phyloP scores from a whole-genome alignment of 2,329 filamentous ascomycete genomes.

The Drechslerella coelobrocha region DNA sequence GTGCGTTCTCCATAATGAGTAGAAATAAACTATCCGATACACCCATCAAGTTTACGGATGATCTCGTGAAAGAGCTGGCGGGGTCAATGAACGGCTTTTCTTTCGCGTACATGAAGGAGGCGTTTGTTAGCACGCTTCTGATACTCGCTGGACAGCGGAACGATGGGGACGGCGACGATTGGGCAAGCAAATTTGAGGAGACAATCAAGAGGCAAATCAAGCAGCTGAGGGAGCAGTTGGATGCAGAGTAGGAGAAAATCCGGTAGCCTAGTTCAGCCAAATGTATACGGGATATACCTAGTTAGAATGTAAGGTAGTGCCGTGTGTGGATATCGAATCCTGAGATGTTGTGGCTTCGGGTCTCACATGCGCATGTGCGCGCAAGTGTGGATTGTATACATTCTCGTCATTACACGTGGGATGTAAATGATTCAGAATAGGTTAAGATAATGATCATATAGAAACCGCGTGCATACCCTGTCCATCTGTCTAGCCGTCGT shows the following conservation, averaged over 20 bases:
- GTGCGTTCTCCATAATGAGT: conserved; percentile 10
- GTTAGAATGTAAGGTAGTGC: too few relatives aligned
- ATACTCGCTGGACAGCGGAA: conserved; percentile 63
- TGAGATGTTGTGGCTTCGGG: too few relatives aligned
- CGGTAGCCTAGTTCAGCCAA: background rate
- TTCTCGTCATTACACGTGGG: too few relatives aligned
- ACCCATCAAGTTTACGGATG: conserved; percentile 68
- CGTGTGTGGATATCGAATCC: too few relatives aligned
- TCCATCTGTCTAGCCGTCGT: too few relatives aligned
- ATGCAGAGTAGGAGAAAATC: conserved; percentile 50
- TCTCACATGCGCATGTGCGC: too few relatives aligned
- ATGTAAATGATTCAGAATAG: too few relatives aligned
- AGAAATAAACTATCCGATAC: conserved; percentile 62
- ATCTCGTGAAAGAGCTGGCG: conserved; percentile 67
- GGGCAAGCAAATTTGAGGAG: conserved; percentile 62
- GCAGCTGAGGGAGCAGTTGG: conserved; percentile 68
- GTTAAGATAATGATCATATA: too few relatives aligned
- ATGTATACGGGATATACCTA: background rate
- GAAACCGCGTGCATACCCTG: too few relatives aligned
- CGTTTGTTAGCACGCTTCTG: conserved; percentile 69
- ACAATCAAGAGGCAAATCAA: conserved; percentile 70
- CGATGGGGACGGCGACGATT: conserved; percentile 54
- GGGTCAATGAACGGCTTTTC: conserved; percentile 70
- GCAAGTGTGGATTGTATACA: too few relatives aligned
- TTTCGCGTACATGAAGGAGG: conserved; percentile 74